A percentile compares a stretch with the other conserved stretches of the same genome.
Evolutionary conservation across 2,329 filamentous ascomycete species (phyloP).

Genomic region (Venturia nashicola): DNA sequence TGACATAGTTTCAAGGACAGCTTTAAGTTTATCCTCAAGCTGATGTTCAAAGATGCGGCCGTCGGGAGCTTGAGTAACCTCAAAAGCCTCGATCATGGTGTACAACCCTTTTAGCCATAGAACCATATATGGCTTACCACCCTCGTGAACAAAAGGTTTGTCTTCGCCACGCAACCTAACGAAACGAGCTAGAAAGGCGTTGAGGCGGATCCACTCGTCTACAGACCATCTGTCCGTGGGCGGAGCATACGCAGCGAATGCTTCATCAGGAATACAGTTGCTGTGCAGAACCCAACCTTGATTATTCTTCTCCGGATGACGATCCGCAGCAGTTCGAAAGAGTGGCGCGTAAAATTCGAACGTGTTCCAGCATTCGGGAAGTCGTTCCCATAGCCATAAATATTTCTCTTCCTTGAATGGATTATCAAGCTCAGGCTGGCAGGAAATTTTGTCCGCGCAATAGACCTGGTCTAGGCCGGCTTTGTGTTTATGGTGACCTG

Average conservation of each 20-base stretch:
- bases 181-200: background rate
- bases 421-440: background rate
- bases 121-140: background rate
- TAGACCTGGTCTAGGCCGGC: too few relatives aligned
- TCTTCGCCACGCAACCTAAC: background rate
- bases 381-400: background rate
- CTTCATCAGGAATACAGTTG: background rate
- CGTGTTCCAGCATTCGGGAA: background rate
- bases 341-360: background rate
- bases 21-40: background rate
- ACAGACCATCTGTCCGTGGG: background rate
- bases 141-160: background rate
- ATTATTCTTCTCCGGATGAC: background rate
- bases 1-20: background rate
- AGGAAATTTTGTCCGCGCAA: background rate
- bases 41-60: background rate
- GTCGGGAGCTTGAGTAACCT: background rate
- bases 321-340: background rate
- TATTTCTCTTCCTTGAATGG: background rate
- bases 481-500: too few relatives aligned
- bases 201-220: background rate
- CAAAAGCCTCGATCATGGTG: background rate
- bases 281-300: background rate
- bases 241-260: background rate
- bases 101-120: background rate